Conservation (phyloP, 2,329 filamentous ascomycete genomes). For the Monascus ruber region DNA sequence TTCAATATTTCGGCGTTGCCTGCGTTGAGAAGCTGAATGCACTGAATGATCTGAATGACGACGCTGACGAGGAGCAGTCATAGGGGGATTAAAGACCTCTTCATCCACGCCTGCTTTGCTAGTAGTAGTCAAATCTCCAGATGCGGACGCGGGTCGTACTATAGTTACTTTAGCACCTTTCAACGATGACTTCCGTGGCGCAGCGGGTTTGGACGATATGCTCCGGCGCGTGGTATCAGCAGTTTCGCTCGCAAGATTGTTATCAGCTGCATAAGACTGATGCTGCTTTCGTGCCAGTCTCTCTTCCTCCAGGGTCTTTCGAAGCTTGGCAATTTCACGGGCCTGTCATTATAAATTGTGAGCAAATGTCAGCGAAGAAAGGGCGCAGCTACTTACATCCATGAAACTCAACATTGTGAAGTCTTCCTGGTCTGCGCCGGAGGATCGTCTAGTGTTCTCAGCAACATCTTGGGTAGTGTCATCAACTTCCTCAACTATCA, state of each 20-base stretch:
- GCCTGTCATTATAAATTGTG: slow-evolving; percentile 14
- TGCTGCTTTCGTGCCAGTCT: slow-evolving; percentile 33
- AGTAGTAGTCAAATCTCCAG: slow-evolving; percentile 22
- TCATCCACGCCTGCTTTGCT: slow-evolving; percentile 16
- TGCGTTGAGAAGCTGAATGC: slow-evolving; percentile 38
- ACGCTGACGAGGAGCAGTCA: slow-evolving; percentile 20
- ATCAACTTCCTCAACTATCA: slow-evolving; percentile 23
- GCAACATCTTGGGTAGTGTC: slow-evolving; percentile 13
- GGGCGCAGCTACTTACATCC: slow-evolving; percentile 24
- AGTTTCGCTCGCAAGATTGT: slow-evolving; percentile 30
- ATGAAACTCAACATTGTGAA: slow-evolving; percentile 46
- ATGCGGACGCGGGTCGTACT: slow-evolving; percentile 22
- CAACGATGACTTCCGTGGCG: slow-evolving; percentile 45
- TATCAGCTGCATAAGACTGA: slow-evolving; percentile 18
- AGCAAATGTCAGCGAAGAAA: background rate
- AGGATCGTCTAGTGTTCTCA: slow-evolving; percentile 16
- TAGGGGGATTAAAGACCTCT: slow-evolving; percentile 18
- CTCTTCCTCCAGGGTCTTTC: slow-evolving; percentile 46
- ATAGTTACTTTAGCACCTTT: slow-evolving; percentile 36
- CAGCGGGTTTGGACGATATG: slow-evolving; percentile 20
- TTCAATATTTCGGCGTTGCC: slow-evolving; percentile 37
- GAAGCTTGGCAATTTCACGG: slow-evolving; percentile 42
- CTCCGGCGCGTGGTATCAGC: slow-evolving; percentile 25
- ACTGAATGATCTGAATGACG: slow-evolving; percentile 36
- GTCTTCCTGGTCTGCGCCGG: slow-evolving; percentile 19